These are phyloP conservation scores for Candida lessepsii DNA, from an alignment of 805 yeast genomes.

Conservation along the genomic window DNA sequence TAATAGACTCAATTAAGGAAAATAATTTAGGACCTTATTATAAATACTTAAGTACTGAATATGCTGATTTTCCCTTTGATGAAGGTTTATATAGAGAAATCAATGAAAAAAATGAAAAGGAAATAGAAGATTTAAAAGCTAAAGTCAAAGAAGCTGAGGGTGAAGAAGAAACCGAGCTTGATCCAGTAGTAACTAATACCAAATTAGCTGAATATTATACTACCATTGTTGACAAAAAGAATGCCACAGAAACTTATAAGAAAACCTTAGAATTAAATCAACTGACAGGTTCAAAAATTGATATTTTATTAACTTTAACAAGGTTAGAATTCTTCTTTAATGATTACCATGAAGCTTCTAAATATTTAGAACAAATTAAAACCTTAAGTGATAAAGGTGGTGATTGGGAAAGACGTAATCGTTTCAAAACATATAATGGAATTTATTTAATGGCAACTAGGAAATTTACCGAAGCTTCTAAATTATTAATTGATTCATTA, in stretches of 20 bases:
- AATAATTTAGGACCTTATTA: constrained; percentile 83
- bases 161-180: constrained; percentile 85
- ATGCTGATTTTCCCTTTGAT: constrained; percentile 55
- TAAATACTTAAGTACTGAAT: constrained; percentile 49
- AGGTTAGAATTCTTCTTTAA: constrained; percentile 88
- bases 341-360: constrained; percentile 67
- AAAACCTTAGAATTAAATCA: constrained; percentile 79
- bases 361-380: constrained; percentile 71
- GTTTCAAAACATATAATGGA: constrained; percentile 90
- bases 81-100: constrained; percentile 53
- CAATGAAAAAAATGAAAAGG: constrained; percentile 50
- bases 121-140: constrained; percentile 52
- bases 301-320: constrained; percentile 73
- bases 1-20: constrained; percentile 53
- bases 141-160: constrained; percentile 53
- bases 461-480: constrained; percentile 82
- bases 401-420: constrained; percentile 97
- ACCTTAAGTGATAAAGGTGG: constrained; percentile 91
- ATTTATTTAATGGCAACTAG: constrained; percentile 81
- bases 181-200: constrained; percentile 71
- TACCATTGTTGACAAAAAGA: constrained; percentile 72
- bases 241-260: constrained; percentile 64
- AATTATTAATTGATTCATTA: constrained; percentile 80
- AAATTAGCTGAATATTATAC: constrained; percentile 88
- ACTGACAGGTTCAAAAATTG: constrained; percentile 88